Evolutionary conservation across 164 flowering plant genomes (phyloP).

Genomic region (Annona cherimola): DNA sequence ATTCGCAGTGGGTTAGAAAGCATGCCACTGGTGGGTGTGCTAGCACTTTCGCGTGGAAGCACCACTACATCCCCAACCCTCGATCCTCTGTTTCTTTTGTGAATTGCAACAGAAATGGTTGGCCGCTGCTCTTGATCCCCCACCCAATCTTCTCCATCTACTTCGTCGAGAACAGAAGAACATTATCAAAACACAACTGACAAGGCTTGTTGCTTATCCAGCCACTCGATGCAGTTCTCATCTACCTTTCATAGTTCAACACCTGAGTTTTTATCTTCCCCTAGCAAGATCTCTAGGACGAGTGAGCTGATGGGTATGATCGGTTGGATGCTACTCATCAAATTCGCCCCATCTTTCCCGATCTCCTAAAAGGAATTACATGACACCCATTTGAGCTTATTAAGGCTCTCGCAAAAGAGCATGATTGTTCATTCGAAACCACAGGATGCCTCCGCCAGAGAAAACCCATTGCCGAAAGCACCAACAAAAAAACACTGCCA

Average conservation of each 20-base stretch:
- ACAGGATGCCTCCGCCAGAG: too few relatives aligned
- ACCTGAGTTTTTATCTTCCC: not conserved
- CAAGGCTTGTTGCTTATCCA: constrained; percentile 32
- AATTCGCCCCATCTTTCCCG: constrained; percentile 39
- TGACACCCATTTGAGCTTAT: constrained; percentile 45
- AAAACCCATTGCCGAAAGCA: too few relatives aligned
- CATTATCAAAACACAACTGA: constrained; percentile 62
- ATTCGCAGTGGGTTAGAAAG: constrained; percentile 69
- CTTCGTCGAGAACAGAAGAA: constrained; percentile 31
- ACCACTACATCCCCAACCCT: constrained; percentile 52
- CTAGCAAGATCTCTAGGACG: constrained; percentile 19
- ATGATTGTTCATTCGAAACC: constrained; percentile 22
- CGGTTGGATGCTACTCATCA: constrained; percentile 35
- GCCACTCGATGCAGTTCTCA: constrained; percentile 38
- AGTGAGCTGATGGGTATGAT: constrained; percentile 62
- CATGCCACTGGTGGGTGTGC: constrained; percentile 52
- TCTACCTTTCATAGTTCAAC: constrained; percentile 38
- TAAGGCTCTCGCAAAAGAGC: constrained; percentile 43
- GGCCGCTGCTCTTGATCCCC: constrained; percentile 36
- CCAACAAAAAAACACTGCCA: too few relatives aligned
- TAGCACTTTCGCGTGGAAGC: constrained; percentile 55
- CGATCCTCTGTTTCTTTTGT: constrained; percentile 36
- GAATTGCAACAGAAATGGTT: constrained; percentile 46
- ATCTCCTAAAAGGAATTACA: constrained; percentile 65
- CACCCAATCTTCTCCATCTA: constrained; percentile 54